Percentiles rank a stretch among this genome's conserved stretches.
Conservation (phyloP, 129 eudicot species). For the Chrysanthemum makinoi region DNA sequence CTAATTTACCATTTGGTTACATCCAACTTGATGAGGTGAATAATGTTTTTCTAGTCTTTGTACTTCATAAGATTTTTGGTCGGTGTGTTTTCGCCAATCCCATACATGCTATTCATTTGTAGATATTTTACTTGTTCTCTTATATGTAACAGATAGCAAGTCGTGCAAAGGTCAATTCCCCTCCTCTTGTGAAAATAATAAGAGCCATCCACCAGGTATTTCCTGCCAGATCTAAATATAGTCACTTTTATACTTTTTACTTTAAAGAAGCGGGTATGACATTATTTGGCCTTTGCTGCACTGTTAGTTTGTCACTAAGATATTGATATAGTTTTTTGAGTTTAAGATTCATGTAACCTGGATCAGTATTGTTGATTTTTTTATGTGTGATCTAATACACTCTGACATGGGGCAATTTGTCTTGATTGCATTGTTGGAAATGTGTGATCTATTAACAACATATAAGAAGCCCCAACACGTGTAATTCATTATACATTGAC, state of each 20-base stretch:
- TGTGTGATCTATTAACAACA: too few relatives aligned
- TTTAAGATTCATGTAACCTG: neutral
- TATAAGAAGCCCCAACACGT: conserved; percentile 48
- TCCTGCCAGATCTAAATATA: neutral
- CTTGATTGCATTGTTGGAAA: too few relatives aligned
- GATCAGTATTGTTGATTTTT: neutral
- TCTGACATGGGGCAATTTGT: too few relatives aligned
- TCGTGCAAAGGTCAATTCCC: conserved; percentile 79
- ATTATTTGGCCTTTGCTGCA: neutral
- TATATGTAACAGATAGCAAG: conserved; percentile 58
- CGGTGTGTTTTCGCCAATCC: neutral
- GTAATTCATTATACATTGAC: neutral
- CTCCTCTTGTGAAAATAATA: conserved; percentile 51
- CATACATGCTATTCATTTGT: too few relatives aligned
- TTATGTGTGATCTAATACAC: too few relatives aligned
- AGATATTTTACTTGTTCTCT: neutral
- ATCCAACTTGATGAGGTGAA: conserved; percentile 71
- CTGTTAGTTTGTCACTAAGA: neutral
- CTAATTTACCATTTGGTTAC: conserved; percentile 71
- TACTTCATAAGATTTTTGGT: conserved; percentile 3
- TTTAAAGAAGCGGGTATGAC: neutral
- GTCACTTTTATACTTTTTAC: neutral
- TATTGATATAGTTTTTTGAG: neutral
- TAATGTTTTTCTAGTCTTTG: neutral
- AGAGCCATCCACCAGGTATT: conserved; percentile 62